A percentile compares a stretch with the other conserved stretches of the same genome.
Evolutionary conservation across 768 basidiomycete genomes (phyloP).

Genomic region (Phlebiopsis flavidoalba): DNA sequence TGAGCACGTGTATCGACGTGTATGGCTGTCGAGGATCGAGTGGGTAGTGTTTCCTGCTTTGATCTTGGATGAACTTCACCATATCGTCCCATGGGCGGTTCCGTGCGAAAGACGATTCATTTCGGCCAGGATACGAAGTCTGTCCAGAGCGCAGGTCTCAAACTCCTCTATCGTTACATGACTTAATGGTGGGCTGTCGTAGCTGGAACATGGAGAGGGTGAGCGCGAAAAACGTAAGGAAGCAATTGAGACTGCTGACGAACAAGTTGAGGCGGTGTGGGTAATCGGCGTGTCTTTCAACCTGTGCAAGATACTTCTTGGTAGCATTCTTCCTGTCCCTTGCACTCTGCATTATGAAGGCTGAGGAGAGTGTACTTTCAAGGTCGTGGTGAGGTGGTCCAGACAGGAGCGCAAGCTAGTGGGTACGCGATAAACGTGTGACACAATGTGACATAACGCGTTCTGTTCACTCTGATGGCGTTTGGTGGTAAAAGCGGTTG

Average conservation of each 20-base stretch:
- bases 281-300: conserved; percentile 37
- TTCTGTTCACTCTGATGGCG: neutral
- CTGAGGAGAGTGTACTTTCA: neutral
- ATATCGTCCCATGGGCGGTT: conserved; percentile 81
- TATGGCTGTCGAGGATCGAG: conserved; percentile 52
- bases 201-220: conserved; percentile 43
- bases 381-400: neutral
- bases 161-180: conserved; percentile 96
- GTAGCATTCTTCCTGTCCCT: conserved; percentile 2
- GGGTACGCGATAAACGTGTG: neutral
- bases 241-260: conserved; percentile 13
- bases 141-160: conserved; percentile 83
- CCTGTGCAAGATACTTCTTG: conserved; percentile 11
- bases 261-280: conserved; percentile 80
- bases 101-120: conserved; percentile 87
- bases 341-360: neutral
- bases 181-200: conserved; percentile 76
- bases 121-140: conserved; percentile 83
- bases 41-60: conserved; percentile 74
- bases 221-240: conserved; percentile 5
- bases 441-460: neutral
- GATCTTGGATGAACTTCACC: conserved; percentile 50
- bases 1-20: conserved; percentile 49
- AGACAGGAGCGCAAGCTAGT: neutral
- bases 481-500: neutral